These are phyloP conservation scores for Sabuloglossum arenarium DNA, from an alignment of 495 filamentous ascomycete species.

Conservation along the genomic window DNA sequence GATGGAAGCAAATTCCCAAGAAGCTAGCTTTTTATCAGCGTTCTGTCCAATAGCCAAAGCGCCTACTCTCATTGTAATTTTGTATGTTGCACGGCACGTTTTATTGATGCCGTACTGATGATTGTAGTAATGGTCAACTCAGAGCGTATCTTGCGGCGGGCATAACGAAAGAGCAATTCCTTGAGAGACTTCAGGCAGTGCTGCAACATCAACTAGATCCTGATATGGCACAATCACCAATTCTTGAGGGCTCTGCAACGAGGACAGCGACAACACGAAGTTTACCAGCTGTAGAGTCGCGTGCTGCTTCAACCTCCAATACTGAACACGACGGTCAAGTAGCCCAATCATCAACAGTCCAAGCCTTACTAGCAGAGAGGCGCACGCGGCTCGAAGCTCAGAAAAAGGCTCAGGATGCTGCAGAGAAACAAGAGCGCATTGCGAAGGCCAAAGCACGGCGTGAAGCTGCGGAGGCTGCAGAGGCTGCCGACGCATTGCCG, in stretches of 20 bases:
- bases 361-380: conserved; percentile 11
- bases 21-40: conserved; percentile 59
- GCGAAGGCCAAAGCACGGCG: conserved; percentile 4
- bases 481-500: background rate
- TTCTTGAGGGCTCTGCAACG: background rate
- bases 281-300: background rate
- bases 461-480: conserved; percentile 7
- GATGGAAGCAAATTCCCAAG: conserved; percentile 45
- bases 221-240: background rate
- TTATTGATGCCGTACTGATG: background rate
- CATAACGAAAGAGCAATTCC: conserved; percentile 11
- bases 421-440: background rate
- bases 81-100: conserved; percentile 24
- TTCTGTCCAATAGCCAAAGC: conserved; percentile 55
- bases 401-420: conserved; percentile 17
- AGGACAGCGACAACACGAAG: background rate
- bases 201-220: background rate
- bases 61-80: conserved; percentile 59
- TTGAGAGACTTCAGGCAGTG: conserved; percentile 6
- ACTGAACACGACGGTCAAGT: background rate
- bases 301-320: background rate
- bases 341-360: conserved; percentile 8
- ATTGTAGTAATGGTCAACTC: conserved; percentile 15
- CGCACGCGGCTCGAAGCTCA: conserved; percentile 12
- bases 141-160: conserved; percentile 14